These are phyloP conservation scores for Eruca vesicaria DNA, from an alignment of 441 rosid genomes.

Conservation along the genomic window DNA sequence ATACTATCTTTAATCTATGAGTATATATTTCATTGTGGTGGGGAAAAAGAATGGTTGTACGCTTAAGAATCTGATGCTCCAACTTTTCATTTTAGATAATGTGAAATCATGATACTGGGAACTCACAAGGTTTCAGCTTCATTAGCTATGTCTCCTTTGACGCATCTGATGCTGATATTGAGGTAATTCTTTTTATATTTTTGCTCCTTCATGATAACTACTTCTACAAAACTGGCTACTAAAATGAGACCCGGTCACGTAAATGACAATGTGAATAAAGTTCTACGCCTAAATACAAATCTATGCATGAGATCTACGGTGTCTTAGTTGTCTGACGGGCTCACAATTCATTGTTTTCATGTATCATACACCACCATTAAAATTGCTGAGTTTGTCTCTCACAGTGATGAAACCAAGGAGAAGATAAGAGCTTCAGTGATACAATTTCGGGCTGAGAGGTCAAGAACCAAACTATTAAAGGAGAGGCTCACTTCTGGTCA, in stretches of 20 bases:
- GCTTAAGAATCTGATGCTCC: not conserved
- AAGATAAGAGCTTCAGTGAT: no score
- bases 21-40: not conserved
- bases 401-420: not conserved
- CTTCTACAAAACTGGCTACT: not conserved
- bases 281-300: not conserved
- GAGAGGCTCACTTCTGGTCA: no score
- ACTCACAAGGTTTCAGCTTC: not conserved
- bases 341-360: not conserved
- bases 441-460: no score
- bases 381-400: constrained; percentile 18
- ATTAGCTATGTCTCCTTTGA: not conserved
- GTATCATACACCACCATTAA: not conserved
- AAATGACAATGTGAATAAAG: not conserved
- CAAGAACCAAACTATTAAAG: no score
- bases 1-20: not conserved
- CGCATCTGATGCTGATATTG: not conserved
- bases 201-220: not conserved
- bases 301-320: not conserved
- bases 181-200: not conserved
- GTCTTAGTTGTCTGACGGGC: not conserved
- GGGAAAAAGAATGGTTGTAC: not conserved
- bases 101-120: not conserved
- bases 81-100: not conserved
- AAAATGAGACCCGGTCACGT: not conserved